Evolutionary conservation across 352 stramenopile species (phyloP).

Genomic region (Phytophthora syringae): DNA sequence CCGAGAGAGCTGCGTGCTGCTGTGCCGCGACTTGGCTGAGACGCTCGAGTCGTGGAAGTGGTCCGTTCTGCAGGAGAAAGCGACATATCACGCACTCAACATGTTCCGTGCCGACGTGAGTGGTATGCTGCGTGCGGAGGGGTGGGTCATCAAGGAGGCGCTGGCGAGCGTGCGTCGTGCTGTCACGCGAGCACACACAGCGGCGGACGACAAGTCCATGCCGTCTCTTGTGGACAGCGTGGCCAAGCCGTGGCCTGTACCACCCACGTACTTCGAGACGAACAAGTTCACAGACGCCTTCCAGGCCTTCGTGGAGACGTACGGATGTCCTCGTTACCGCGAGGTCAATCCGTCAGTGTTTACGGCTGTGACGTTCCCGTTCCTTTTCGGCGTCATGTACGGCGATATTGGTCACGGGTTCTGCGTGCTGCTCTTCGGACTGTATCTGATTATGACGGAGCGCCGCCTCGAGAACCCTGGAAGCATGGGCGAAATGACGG

Average conservation of each 20-base stretch:
- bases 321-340: constrained; percentile 97
- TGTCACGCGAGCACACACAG: constrained; percentile 89
- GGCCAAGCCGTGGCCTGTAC: constrained; percentile 95
- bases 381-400: constrained; percentile 99
- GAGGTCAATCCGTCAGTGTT: constrained; percentile 99
- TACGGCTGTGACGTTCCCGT: constrained; percentile 99
- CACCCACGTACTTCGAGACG: constrained; percentile 98
- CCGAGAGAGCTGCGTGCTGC: constrained; percentile 93
- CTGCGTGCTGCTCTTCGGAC: constrained; percentile 94
- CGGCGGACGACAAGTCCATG: constrained; percentile 94
- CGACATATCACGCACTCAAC: constrained; percentile 98
- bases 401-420: constrained; percentile 98
- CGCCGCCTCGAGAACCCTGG: constrained; percentile 78
- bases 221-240: constrained; percentile 94
- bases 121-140: constrained; percentile 96
- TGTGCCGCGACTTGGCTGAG: constrained; percentile 94
- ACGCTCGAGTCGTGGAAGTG: constrained; percentile 97
- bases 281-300: constrained; percentile 99
- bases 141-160: constrained; percentile 94
- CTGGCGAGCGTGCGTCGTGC: constrained; percentile 85
- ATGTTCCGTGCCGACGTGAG: constrained; percentile 97
- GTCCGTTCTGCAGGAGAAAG: constrained; percentile 97
- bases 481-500: constrained; percentile 92
- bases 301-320: constrained; percentile 99
- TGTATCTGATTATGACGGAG: constrained; percentile 96